Percentiles rank a stretch among this genome's conserved stretches.
Evolutionary conservation across 2,329 filamentous ascomycete species (phyloP).

Genomic region (Microascus cirrosus): DNA sequence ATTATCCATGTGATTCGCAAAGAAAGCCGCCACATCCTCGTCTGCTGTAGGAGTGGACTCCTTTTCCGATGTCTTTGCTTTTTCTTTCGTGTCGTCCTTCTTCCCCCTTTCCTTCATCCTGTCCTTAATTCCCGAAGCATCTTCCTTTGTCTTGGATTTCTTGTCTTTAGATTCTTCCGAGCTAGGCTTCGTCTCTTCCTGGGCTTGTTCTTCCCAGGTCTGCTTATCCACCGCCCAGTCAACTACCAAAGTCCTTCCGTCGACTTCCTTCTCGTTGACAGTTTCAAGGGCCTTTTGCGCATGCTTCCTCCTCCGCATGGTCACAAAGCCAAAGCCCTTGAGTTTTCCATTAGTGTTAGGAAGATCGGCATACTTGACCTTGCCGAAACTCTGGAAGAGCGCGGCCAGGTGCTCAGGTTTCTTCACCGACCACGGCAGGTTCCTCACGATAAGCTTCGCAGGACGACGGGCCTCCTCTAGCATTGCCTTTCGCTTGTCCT

Average conservation of each 20-base stretch:
- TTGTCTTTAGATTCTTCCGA: conserved; percentile 9
- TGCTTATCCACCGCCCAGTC: conserved; percentile 95
- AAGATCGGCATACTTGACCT: conserved; percentile 77
- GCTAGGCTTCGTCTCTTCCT: conserved; percentile 17
- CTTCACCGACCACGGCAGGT: conserved; percentile 93
- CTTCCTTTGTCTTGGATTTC: conserved; percentile 21
- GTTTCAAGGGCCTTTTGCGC: conserved; percentile 77
- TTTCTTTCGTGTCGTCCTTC: conserved; percentile 14
- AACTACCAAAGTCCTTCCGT: conserved; percentile 80
- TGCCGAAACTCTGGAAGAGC: conserved; percentile 80
- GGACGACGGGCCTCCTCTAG: conserved; percentile 48
- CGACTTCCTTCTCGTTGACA: conserved; percentile 82
- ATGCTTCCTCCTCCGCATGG: conserved; percentile 78
- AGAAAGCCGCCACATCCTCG: conserved; percentile 34
- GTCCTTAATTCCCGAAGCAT: conserved; percentile 13
- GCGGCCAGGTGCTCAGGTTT: conserved; percentile 66
- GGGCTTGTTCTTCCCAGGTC: conserved; percentile 62
- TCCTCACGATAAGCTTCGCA: conserved; percentile 78
- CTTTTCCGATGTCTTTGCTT: conserved; percentile 9
- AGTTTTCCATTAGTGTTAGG: conserved; percentile 69
- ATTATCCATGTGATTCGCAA: conserved; percentile 46
- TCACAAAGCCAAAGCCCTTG: conserved; percentile 86
- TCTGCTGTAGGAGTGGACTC: conserved; percentile 24
- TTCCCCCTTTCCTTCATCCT: conserved; percentile 27
- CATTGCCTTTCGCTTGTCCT: conserved; percentile 44